Base-by-base conservation (phyloP, 1,139 yeast genomes). In the Wickerhamomyces sp. region DNA sequence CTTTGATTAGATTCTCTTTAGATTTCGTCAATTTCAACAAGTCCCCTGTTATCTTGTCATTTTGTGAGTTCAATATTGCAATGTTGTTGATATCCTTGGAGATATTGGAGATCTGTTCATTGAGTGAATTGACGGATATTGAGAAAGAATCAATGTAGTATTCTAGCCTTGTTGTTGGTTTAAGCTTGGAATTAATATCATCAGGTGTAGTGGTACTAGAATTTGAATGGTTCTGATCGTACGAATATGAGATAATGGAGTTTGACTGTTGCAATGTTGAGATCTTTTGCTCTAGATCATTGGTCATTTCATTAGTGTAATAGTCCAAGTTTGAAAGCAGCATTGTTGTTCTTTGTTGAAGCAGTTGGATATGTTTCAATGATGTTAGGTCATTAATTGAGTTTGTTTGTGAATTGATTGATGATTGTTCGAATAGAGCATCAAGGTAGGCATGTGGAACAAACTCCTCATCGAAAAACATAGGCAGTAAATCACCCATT, bases 81-180 rank as follows among this genome's bases (percentile, higher is more conserved):
- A 18, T 26, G 6, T 14, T 11, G 7, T 13, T 13, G 6, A 38
- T 2, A 48, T 42, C 41, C 39, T 43, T 2, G 36, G 7, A 4
- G 41, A 31, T 26, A 60, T 52, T 10, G 60, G 31, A 7, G 27
- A 82, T 62, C 45, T 81, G 86, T 6, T 71, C 65, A 44, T 78
- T 73, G 31, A 83, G 60, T 1, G 84, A 69, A 35, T 75, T 67
- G 29, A 82, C 75, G 1, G 88, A 76, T 45, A 79, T 76, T 34
- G 76, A 73, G 37, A 84, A 63, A 3, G 82, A 75, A 43, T 79
- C 82, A 36, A 81, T 65, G 57, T 81, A 82, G 59, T 83, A 83
- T 54, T 82, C 84, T 43, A 84, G 62, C 51, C 87, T 69, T 10
- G 84, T 76, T 29, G 70, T 64, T 7, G 72, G 69, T 27, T 60